Base-by-base conservation (phyloP, 495 filamentous ascomycete species). In the Aspergillus coremiiformis region DNA sequence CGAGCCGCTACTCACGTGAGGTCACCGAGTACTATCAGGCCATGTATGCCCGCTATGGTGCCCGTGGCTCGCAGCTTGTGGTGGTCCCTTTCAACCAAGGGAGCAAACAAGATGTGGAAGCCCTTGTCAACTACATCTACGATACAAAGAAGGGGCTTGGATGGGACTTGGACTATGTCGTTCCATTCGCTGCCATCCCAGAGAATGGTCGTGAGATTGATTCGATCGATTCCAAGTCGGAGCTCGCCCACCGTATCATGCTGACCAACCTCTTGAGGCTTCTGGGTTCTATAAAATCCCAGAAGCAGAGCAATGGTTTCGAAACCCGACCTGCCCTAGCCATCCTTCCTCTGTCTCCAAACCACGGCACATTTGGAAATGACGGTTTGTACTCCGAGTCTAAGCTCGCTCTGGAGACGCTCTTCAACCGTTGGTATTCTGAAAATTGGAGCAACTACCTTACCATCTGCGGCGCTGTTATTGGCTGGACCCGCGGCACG, bases 81-180 rank as follows among this genome's bases (percentile, higher is more conserved):
- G 94, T 99, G 24, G 94, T 97, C 35, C 93, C 93, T 12, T 99
- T 97, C 79, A 99, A 99, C 67, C 92, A 96, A 71, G 93, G 92
- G 46, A 96, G 90, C 70, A 91, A 95, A 68, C 92, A 97, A 70
- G 93, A 99, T 69, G 86, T 95, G 27, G 88, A 96, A 62, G 89
- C 89, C 23, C 78, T 99, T 17, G 78, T 97, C 44, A 81, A 95
- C 15, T 97, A 96, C 73, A 89, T 99, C 62, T 99, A 96, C 65
- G 90, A 96, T 66, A 67, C 83, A n/a, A 97, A 97, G 83, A 89
- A 84, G 62, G 94, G 93, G 46, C 84, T 97, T 47, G 93, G 93
- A 44, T 97, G 93, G 94, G 93, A 99, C 70, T 78, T 99, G 20
- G 93, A 99, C 69, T 96, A 83, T 67, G 82, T 99, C 51, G 83